Conservation (phyloP, 352 stramenopile species). For the Globisporangium parvum region DNA sequence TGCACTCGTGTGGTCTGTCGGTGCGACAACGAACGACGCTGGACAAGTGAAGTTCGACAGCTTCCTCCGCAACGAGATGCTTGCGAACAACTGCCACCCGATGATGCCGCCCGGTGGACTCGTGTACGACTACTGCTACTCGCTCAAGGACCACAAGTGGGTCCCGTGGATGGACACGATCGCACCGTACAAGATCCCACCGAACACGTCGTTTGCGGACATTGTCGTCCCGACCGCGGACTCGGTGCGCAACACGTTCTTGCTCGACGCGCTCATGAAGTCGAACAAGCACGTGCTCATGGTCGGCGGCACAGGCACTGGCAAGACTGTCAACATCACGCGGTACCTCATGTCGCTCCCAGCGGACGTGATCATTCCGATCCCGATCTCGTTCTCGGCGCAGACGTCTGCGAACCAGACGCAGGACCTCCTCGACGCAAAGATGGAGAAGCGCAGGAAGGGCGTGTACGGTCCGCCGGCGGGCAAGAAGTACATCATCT, state of each 20-base stretch:
- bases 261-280: constrained; percentile 84
- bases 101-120: constrained; percentile 51
- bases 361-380: constrained; percentile 85
- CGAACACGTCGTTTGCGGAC: constrained; percentile 79
- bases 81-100: constrained; percentile 50
- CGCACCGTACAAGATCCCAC: constrained; percentile 63
- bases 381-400: constrained; percentile 90
- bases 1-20: constrained; percentile 89
- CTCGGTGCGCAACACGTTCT: constrained; percentile 90
- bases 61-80: constrained; percentile 85
- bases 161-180: constrained; percentile 93
- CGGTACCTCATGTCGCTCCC: constrained; percentile 84
- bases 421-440: constrained; percentile 88
- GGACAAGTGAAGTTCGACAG: constrained; percentile 86
- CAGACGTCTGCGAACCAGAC: constrained; percentile 92
- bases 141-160: constrained; percentile 87
- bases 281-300: constrained; percentile 92
- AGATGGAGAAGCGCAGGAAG: constrained; percentile 92
- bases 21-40: constrained; percentile 85
- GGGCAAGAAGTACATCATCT: constrained; percentile 92
- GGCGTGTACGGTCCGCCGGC: constrained; percentile 89
- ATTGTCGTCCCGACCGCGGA: constrained; percentile 93
- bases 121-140: constrained; percentile 91
- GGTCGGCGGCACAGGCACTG: constrained; percentile 91
- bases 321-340: constrained; percentile 93